Evolutionary conservation across 2,329 filamentous ascomycete genomes (phyloP), one percentile per base, ranked within the genome.

Genomic region (Trichoderma pleuroti): DNA sequence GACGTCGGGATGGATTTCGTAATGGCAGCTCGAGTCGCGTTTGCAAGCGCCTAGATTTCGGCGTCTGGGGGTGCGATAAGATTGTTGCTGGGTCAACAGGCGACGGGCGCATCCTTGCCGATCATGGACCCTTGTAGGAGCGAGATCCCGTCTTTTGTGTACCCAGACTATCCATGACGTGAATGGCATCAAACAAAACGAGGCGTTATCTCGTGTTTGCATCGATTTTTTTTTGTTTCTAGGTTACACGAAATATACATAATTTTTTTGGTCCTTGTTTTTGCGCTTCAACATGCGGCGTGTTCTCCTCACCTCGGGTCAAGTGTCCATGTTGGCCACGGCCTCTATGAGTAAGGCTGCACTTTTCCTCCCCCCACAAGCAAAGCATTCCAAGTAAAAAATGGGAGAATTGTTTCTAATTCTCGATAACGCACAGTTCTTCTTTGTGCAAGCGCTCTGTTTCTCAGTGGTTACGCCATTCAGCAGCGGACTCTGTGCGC

Each of bases 391-490:
- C 21, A 8, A n/a, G 21, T 52, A 24, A n/a, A 6, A 61, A 59
- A 34, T 12, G 4, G 36, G 30, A 5, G 8, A 12, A n/a, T 56
- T 24, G 39, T 36, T 46, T 39, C 62, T 56, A 26, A 59, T 54
- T 73, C 66, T 42, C n/a, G 39, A 39, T 39, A 7, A 12, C 26
- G 54, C 16, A 32, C 32, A 91, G 92, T 97, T 71, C 83, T 93
- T 73, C 79, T 92, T 30, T 97, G 93, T 81, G 97, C 94, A 4
- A 80, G 90, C 46, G 88, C 94, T 5, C 89, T 98, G 30, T 98
- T 98, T 80, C 85, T 97, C 36, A 93, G 92, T 65, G 94, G 94
- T 76, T 97, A 97, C 80, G 87, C 90, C 4, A 86, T 97, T 67
- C 94, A 98, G 77, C 94, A 98, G 80, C 89, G 93, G 76, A 96